Evolutionary conservation across 345 rosid genomes (phyloP).

Genomic region (Gynandropsis gynandra): DNA sequence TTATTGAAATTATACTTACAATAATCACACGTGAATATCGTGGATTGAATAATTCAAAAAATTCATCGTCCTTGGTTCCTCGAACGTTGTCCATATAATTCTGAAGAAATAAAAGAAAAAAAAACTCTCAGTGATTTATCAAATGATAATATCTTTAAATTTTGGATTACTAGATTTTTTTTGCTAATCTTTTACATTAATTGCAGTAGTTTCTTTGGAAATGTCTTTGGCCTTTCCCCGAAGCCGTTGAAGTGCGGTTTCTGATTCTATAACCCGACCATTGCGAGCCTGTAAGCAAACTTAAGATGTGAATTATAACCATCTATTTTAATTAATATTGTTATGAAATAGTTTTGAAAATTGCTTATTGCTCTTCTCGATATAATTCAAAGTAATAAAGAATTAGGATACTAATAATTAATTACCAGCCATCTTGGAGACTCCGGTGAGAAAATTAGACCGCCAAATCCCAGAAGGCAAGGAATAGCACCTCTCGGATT

Average conservation of each 20-base stretch:
- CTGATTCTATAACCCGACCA: conserved; percentile 37
- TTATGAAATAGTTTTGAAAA: background rate
- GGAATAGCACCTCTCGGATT: conserved; percentile 41
- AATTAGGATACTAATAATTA: conserved; percentile 30
- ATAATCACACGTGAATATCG: conserved; percentile 35
- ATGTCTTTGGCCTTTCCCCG: conserved; percentile 42
- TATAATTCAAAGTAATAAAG: too few relatives aligned
- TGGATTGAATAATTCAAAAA: conserved; percentile 33
- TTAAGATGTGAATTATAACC: conserved; percentile 5
- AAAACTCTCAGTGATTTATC: background rate
- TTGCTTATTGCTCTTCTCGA: too few relatives aligned
- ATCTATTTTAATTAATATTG: background rate
- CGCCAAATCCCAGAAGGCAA: conserved; percentile 24
- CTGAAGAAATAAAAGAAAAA: conserved; percentile 15
- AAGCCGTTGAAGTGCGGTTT: conserved; percentile 33
- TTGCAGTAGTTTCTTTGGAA: conserved; percentile 41
- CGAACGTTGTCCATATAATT: conserved; percentile 38
- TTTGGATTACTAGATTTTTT: background rate
- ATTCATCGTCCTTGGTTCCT: conserved; percentile 31
- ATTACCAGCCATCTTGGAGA: conserved; percentile 62
- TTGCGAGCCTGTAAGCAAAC: conserved; percentile 41
- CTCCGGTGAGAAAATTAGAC: conserved; percentile 28
- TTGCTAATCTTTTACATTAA: conserved; percentile 25
- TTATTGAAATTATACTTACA: conserved; percentile 25
- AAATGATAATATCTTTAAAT: background rate